Percentiles rank a stretch among this genome's conserved stretches.
Evolutionary conservation across 805 yeast genomes (phyloP).

Genomic region (Saccharomycopsis olivae): DNA sequence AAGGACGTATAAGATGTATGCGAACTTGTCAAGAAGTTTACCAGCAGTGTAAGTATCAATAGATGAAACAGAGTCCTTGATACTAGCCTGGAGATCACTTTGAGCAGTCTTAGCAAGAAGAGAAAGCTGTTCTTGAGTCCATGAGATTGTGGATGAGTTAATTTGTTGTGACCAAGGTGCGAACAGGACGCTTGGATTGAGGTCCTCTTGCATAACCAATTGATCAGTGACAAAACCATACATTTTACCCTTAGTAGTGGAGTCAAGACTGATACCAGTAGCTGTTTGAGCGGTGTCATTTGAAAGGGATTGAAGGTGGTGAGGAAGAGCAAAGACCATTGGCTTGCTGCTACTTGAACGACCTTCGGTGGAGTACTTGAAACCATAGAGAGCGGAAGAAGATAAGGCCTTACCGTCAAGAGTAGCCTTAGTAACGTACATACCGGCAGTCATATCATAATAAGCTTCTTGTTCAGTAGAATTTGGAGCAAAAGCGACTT

Average conservation of each 20-base stretch:
- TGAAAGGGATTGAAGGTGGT: constrained; percentile 41
- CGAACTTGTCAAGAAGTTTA: constrained; percentile 39
- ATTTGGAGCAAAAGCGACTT: constrained; percentile 31
- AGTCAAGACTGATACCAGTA: constrained; percentile 32
- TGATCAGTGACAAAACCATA: constrained; percentile 33
- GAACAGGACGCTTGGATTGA: constrained; percentile 37
- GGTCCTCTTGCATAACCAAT: constrained; percentile 31
- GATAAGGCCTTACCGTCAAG: constrained; percentile 31
- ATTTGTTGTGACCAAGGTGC: constrained; percentile 28
- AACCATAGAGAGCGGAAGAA: constrained; percentile 31
- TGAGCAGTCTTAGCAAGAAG: constrained; percentile 28
- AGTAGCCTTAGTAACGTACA: constrained; percentile 39
- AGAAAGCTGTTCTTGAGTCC: constrained; percentile 23
- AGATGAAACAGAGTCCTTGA: constrained; percentile 38
- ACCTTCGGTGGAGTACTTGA: constrained; percentile 36
- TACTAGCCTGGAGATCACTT: constrained; percentile 28
- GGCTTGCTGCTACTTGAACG: constrained; percentile 32
- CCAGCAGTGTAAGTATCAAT: constrained; percentile 39
- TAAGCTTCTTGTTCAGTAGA: constrained; percentile 30
- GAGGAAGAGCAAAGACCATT: constrained; percentile 58
- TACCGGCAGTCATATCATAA: constrained; percentile 56
- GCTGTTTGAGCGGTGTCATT: constrained; percentile 22
- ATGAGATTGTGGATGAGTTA: constrained; percentile 22
- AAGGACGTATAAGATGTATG: constrained; percentile 38
- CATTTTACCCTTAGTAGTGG: constrained; percentile 41